Evolutionary conservation across 2,329 filamentous ascomycete genomes (phyloP), one percentile per base, ranked within the genome.

Genomic region (Aspergillus sojae): DNA sequence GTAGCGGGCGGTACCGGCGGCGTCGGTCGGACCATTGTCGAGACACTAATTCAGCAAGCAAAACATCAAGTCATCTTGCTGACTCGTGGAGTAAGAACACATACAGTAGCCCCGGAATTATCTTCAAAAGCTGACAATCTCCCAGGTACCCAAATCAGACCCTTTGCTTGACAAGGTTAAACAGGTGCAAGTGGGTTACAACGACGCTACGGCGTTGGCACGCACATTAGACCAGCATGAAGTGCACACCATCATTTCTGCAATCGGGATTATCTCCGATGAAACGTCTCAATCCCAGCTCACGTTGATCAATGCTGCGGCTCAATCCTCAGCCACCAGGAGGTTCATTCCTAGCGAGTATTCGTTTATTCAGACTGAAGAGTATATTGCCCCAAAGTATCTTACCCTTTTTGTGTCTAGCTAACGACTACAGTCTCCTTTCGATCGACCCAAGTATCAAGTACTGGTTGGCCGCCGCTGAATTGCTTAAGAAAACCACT

Each of bases 1-100:
- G 77, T 85, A 19, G 80, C 80, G 5, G 83, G 83, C 56, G 83
- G 82, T 16, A 80, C 78, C 0, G 82, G 82, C 28, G 74, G 73
- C n/a, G 71, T 84, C 1, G 83, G 83, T 14, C 77, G 76, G 21
- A 78, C 81, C 1, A 74, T 85, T 34, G 79, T 84, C 23, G 82
- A 85, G 21, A 78, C 74, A 26, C 65, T 85, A 30, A 19, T 66
- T 66, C 10, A 74, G 68, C 28, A 71, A 65, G 21, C 74, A 60
- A 52, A 78, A 48, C 75, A 80, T 60, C 62, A 80, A 12, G 73
- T 83, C 12, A 70, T 80, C 52, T 73, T 83, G 4, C 66, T 84
- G 4, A 73, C 78, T 28, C 77, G 82, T 43, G 78, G 78, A 67
- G 82, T 78, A 67, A 58, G 69, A 6, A 36, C 10, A 14, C 9